These are phyloP conservation scores for Ophiostoma fasciatum DNA, from an alignment of 2,329 filamentous ascomycete species.

Conservation along the genomic window DNA sequence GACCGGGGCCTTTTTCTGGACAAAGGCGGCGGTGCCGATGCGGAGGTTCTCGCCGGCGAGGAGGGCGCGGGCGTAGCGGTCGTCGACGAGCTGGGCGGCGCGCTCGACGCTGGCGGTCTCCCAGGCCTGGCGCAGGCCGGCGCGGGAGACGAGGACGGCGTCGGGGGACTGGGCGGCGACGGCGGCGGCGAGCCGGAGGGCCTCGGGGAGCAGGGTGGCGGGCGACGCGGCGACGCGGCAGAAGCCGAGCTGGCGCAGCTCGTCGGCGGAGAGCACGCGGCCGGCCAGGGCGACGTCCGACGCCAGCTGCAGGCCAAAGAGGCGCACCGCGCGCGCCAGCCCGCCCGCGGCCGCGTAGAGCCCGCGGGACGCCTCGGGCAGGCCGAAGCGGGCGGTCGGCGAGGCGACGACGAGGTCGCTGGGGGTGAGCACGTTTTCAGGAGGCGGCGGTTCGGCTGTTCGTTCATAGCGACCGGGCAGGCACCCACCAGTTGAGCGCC, in stretches of 20 bases:
- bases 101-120: slow-evolving; percentile 28
- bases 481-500: slow-evolving; percentile 37
- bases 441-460: no score
- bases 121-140: slow-evolving; percentile 59
- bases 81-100: slow-evolving; percentile 12
- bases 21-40: slow-evolving; percentile 17
- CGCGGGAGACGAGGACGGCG: slow-evolving; percentile 56
- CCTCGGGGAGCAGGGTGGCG: slow-evolving; percentile 21
- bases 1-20: slow-evolving; percentile 13
- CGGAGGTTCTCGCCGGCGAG: slow-evolving; percentile 14
- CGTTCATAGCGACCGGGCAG: no score
- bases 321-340: slow-evolving; percentile 49
- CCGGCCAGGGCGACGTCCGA: slow-evolving; percentile 58
- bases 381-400: slow-evolving; percentile 33
- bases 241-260: slow-evolving; percentile 50
- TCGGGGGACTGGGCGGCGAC: slow-evolving; percentile 59
- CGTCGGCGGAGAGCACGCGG: slow-evolving; percentile 38
- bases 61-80: slow-evolving; percentile 14
- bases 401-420: slow-evolving; percentile 42
- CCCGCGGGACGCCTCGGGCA: slow-evolving; percentile 56
- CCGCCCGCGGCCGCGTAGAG: slow-evolving; percentile 58
- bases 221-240: slow-evolving; percentile 37
- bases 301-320: slow-evolving; percentile 53
- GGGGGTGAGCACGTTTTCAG: no score
- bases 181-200: slow-evolving; percentile 43